Evolutionary conservation across 2,329 filamentous ascomycete species (phyloP), one percentile per base, ranked within the genome.

Genomic region (Hypoxylon sp.): DNA sequence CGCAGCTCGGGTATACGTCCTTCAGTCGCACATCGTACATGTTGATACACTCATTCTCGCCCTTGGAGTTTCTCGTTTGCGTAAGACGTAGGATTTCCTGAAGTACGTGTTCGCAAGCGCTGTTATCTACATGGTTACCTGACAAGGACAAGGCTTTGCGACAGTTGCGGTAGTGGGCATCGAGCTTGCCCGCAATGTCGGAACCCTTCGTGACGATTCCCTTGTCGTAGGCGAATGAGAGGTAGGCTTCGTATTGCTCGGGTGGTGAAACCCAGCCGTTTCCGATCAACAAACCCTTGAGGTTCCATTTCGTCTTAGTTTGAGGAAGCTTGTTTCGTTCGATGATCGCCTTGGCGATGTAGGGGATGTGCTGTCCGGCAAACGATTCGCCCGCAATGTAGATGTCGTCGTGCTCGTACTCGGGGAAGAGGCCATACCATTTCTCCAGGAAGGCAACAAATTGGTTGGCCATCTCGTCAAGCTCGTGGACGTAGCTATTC

Each of bases 301-400:
- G 74, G 40, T 88, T 87, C 94, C 93, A 99, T 17, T 73, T 70
- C 29, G 75, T 69, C 44, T 75, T 72, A 4, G 73, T 72, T 15
- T 67, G 67, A 9, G 73, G 71, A n/a, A 76, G 75, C 65, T 88
- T 87, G 75, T 99, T 99, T 54, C 91, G 90, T 36, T 91, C 86
- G 50, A 97, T 78, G 46, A 99, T 96, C 13, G 89, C 89, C 66
- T 87, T 87, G n/a, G 92, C 89, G 59, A 99, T 94, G 70, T 99
- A 96, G 1, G 94, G 94, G 55, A 99, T 97, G 73, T 97, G 88
- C 69, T 97, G 94, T 32, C 94, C 94, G 4, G 94, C 94, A 69
- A 92, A 99, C 0, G 93, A 99, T 75, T 99, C 94, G 63, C 95
- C 94, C 1, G 93, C 90, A 59, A 99, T 80, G 71, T 97, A 99